Conservation (phyloP, 805 yeast genomes). For the Teunomyces lycoperdinae region DNA sequence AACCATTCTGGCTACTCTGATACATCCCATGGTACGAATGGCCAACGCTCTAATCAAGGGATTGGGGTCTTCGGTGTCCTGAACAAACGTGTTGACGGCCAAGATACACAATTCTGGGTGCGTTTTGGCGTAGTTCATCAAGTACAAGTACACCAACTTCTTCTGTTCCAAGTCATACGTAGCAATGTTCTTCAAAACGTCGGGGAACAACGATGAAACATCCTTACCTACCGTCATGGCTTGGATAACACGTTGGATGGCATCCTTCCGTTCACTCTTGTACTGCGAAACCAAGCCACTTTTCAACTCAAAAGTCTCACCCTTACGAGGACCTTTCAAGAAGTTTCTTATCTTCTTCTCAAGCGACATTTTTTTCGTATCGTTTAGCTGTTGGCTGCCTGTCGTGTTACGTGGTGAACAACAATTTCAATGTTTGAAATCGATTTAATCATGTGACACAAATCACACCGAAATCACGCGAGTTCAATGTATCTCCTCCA, state of each 20-base stretch:
- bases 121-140: constrained; percentile 96
- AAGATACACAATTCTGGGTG: constrained; percentile 94
- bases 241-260: constrained; percentile 93
- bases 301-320: constrained; percentile 88
- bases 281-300: constrained; percentile 91
- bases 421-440: constrained; percentile 1
- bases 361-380: constrained; percentile 27
- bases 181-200: constrained; percentile 92
- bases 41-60: constrained; percentile 96
- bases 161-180: constrained; percentile 96
- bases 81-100: constrained; percentile 95
- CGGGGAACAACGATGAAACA: constrained; percentile 92
- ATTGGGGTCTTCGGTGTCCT: constrained; percentile 93
- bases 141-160: constrained; percentile 87
- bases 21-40: constrained; percentile 97
- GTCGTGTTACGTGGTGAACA: background rate
- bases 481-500: no score
- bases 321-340: constrained; percentile 46
- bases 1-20: constrained; percentile 90
- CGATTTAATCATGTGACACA: background rate
- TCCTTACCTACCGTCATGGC: constrained; percentile 99
- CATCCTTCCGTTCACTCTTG: constrained; percentile 92
- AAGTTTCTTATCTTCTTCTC: constrained; percentile 44
- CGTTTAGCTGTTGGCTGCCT: background rate
- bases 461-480: background rate